phyloP scores from a whole-genome alignment of 75 land plant genomes.

The Pinus tabuliformis region DNA sequence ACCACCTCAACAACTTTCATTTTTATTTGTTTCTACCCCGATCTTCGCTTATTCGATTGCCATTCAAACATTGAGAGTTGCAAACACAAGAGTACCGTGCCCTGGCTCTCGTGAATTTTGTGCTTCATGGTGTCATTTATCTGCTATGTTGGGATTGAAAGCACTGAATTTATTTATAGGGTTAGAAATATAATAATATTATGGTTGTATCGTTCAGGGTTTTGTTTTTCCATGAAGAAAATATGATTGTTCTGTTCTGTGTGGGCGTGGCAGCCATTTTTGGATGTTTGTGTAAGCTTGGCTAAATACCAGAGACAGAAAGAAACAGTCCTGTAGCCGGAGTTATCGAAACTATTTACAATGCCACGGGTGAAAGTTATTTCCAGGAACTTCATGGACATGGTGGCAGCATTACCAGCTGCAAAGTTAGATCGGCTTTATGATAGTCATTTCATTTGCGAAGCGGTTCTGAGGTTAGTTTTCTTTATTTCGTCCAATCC shows the following conservation, averaged over 20 bases:
- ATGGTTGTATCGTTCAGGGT: too few species aligned
- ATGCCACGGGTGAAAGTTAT: conserved; percentile 86
- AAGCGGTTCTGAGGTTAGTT: conserved; percentile 81
- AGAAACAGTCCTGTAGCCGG: not conserved
- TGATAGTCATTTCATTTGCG: conserved; percentile 85
- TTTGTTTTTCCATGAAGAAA: too few species aligned
- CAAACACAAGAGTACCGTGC: too few species aligned
- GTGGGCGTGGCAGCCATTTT: not conserved
- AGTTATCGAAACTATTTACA: not conserved
- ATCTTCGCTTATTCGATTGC: too few species aligned
- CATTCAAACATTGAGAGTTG: too few species aligned
- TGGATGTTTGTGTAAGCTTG: not conserved
- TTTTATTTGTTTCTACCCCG: too few species aligned
- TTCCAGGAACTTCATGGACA: conserved; percentile 95
- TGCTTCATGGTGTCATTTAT: too few species aligned
- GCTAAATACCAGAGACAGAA: not conserved
- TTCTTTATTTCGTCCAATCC: not conserved
- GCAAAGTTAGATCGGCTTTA: conserved; percentile 82
- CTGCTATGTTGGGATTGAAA: too few species aligned
- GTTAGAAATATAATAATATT: too few species aligned
- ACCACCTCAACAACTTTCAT: too few species aligned
- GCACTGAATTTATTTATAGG: too few species aligned
- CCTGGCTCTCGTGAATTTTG: too few species aligned
- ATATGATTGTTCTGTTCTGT: not conserved
- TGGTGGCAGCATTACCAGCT: conserved; percentile 94